Evolutionary conservation across 192 early-diverging fungal species (phyloP), one percentile per base, ranked within the genome.

Genomic region (Chytriomyces sp.): DNA sequence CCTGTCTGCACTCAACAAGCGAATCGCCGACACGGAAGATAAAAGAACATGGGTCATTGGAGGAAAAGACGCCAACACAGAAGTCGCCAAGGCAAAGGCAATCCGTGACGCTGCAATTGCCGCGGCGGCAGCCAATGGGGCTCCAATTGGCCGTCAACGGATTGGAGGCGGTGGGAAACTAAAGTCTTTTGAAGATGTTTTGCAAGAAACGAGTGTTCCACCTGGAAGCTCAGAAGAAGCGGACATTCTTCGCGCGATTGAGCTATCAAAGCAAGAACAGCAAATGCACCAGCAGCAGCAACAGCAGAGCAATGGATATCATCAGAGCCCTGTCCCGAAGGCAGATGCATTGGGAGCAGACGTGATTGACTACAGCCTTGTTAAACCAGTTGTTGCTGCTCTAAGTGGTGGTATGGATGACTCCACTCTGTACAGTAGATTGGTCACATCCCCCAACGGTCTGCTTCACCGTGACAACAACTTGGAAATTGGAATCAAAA

Each of bases 21-120:
- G 94, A 77, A 91, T 94, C 7, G 85, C 91, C 9, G 93, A 96
- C 81, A 98, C 97, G 0, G 96, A 98, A 77, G 97, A 98, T 74
- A 95, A 95, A 80, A 90, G 98, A 50, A 95, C 93, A 9, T 98
- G 96, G 97, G 87, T 93, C 18, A 92, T 94, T 82, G 96, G 96
- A 70, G 94, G 94, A 23, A 67, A 75, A 57, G 86, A 85, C 46
- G 84, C 81, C 0, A 79, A 86, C 74, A 74, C 80, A 26, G 82
- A 83, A 47, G 50, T 78, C 62, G 63, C 69, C 67, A 72, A 85
- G 79, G 73, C 73, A 24, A 68, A 77, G 59, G 44, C 71, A 76
- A 73, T 76, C 76, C 81, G 67, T 50, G 79, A 49, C 61, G 79
- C 84, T 11, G 74, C 75, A n/a, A 46, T 81, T 7, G 76, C 67